Evolutionary conservation across 768 basidiomycete genomes (phyloP).

Genomic region (Tricholomella constricta): DNA sequence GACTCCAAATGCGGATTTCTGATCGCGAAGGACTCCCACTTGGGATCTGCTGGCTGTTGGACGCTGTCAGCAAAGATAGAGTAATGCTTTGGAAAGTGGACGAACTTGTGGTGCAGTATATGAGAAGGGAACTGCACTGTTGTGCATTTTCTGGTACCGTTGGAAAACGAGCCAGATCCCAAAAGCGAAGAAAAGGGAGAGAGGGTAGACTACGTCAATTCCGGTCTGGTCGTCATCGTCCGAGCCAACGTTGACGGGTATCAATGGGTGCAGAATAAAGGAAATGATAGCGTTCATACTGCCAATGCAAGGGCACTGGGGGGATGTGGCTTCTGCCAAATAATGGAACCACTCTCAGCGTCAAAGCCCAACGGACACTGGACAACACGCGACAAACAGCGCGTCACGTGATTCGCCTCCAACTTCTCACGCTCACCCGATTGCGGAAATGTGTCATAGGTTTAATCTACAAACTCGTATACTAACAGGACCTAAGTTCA

Average conservation of each 20-base stretch:
- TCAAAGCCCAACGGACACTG: neutral
- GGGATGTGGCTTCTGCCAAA: neutral
- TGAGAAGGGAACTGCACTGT: constrained; percentile 71
- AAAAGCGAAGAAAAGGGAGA: constrained; percentile 70
- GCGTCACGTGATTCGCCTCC: constrained; percentile 11
- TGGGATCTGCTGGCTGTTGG: constrained; percentile 57
- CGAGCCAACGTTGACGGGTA: constrained; percentile 49
- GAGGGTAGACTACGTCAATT: constrained; percentile 64
- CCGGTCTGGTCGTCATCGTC: constrained; percentile 52
- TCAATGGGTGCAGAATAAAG: constrained; percentile 55
- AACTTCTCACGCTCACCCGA: too few relatives aligned
- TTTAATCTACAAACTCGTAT: constrained; percentile 1
- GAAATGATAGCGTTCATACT: constrained; percentile 48
- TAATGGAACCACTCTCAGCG: neutral
- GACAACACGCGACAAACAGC: constrained; percentile 16
- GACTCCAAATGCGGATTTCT: constrained; percentile 61
- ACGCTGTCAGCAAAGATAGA: neutral
- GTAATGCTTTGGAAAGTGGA: constrained; percentile 12
- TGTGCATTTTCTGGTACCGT: constrained; percentile 73
- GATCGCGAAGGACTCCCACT: constrained; percentile 58
- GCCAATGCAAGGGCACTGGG: constrained; percentile 9
- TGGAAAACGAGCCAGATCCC: constrained; percentile 80
- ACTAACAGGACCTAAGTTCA: neutral
- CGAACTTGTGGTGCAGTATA: constrained; percentile 60
- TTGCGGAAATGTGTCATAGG: too few relatives aligned